Evolutionary conservation across 352 stramenopile genomes (phyloP).

Genomic region (Globisporangium megalacanthum): DNA sequence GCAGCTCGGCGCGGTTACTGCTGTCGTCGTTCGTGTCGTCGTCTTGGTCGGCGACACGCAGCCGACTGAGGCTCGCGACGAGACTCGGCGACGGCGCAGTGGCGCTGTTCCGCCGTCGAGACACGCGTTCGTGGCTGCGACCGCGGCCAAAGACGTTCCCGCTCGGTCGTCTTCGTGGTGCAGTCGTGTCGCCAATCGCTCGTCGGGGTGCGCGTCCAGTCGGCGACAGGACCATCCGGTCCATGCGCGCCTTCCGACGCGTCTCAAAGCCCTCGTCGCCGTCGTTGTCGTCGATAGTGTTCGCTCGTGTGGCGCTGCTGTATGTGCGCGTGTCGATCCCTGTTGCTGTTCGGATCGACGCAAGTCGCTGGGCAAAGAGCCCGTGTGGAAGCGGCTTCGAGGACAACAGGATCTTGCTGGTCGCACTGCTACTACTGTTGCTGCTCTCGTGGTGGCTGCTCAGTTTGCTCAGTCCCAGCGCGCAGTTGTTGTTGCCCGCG

Average conservation of each 20-base stretch:
- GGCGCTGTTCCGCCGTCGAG: background rate
- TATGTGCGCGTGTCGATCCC: background rate
- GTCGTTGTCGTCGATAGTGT: constrained; percentile 6
- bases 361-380: constrained; percentile 14
- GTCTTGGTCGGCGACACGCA: constrained; percentile 12
- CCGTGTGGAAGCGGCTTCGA: constrained; percentile 11
- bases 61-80: constrained; percentile 10
- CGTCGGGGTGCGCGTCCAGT: background rate
- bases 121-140: background rate
- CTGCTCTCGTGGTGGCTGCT: constrained; percentile 1
- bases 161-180: constrained; percentile 1
- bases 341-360: constrained; percentile 7
- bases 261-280: constrained; percentile 10
- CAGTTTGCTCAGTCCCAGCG: constrained; percentile 1
- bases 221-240: constrained; percentile 3
- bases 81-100: constrained; percentile 1
- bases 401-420: constrained; percentile 5
- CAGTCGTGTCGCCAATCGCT: background rate
- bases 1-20: constrained; percentile 34
- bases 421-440: background rate
- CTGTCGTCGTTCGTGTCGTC: constrained; percentile 14
- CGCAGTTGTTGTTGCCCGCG: background rate
- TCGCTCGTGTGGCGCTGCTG: background rate
- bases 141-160: background rate
- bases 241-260: constrained; percentile 5